Percentiles rank a stretch among this genome's conserved stretches.
Evolutionary conservation across 2,329 filamentous ascomycete species (phyloP).

Genomic region (Parascedosporium putredinis): DNA sequence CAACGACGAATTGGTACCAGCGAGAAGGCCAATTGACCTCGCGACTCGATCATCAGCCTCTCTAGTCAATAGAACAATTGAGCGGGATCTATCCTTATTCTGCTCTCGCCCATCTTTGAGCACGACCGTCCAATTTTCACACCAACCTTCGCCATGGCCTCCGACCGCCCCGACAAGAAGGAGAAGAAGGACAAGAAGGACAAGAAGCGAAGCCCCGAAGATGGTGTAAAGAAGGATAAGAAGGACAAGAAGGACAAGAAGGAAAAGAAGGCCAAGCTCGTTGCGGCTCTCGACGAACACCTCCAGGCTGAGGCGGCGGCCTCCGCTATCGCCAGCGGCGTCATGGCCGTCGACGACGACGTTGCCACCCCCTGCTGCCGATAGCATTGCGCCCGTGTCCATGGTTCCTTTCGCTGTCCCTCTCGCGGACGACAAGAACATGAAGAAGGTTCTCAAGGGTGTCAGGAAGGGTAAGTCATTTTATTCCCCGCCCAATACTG

Average conservation of each 20-base stretch:
- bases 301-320: slow-evolving; percentile 29
- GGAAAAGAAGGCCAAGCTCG: slow-evolving; percentile 65
- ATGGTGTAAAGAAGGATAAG: slow-evolving; percentile 43
- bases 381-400: slow-evolving; percentile 37
- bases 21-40: background rate
- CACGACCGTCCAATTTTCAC: background rate
- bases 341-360: slow-evolving; percentile 31
- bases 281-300: slow-evolving; percentile 54
- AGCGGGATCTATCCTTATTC: background rate
- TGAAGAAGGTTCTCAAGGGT: slow-evolving; percentile 50
- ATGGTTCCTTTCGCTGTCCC: slow-evolving; percentile 79
- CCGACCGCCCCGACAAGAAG: slow-evolving; percentile 39
- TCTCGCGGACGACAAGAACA: slow-evolving; percentile 66
- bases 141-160: slow-evolving; percentile 26
- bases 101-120: background rate
- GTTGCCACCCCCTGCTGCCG: slow-evolving; percentile 20
- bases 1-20: background rate
- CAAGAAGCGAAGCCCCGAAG: slow-evolving; percentile 46
- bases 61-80: background rate
- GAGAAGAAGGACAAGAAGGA: slow-evolving; percentile 41
- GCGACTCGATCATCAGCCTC: background rate
- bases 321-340: slow-evolving; percentile 28
- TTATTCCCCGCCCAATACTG: slow-evolving; percentile 14
- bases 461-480: slow-evolving; percentile 45
- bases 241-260: slow-evolving; percentile 58